Conservation (phyloP, 2,329 filamentous ascomycete species). For the Colletotrichum tamarilloi region DNA sequence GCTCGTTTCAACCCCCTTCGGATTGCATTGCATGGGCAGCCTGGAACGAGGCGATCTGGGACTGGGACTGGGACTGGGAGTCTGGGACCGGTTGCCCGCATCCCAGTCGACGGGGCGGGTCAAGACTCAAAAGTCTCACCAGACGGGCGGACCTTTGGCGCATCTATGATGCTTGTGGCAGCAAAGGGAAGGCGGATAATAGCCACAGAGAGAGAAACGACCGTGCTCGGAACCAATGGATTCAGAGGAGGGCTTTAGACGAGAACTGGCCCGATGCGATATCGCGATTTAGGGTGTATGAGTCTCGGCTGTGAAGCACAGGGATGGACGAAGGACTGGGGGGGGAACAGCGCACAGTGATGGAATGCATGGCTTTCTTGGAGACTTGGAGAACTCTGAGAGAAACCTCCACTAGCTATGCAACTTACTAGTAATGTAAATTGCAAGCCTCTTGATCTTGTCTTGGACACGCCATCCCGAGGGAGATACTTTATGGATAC, state of each 20-base stretch:
- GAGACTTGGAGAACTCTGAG: neutral
- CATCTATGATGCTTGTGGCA: conserved; percentile 8
- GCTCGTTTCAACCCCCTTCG: conserved; percentile 33
- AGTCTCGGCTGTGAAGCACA: conserved; percentile 5
- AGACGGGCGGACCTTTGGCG: neutral
- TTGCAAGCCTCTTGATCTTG: neutral
- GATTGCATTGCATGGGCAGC: neutral
- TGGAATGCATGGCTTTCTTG: conserved; percentile 14
- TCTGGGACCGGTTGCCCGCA: conserved; percentile 2
- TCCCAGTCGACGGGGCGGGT: conserved; percentile 11
- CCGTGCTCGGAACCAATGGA: conserved; percentile 18
- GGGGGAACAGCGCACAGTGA: conserved; percentile 4
- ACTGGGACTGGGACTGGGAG: neutral
- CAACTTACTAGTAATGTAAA: conserved; percentile 5
- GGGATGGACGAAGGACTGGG: conserved; percentile 15
- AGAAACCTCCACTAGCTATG: neutral
- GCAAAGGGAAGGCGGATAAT: conserved; percentile 20
- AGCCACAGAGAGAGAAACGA: neutral
- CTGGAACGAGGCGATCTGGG: neutral
- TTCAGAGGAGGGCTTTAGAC: neutral
- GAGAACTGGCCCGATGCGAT: conserved; percentile 7
- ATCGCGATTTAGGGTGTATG: neutral
- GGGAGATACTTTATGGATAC: neutral
- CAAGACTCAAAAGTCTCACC: conserved; percentile 7
- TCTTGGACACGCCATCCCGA: conserved; percentile 9